Evolutionary conservation across 306 rosid genomes (phyloP).

Genomic region (Quercus ilex): DNA sequence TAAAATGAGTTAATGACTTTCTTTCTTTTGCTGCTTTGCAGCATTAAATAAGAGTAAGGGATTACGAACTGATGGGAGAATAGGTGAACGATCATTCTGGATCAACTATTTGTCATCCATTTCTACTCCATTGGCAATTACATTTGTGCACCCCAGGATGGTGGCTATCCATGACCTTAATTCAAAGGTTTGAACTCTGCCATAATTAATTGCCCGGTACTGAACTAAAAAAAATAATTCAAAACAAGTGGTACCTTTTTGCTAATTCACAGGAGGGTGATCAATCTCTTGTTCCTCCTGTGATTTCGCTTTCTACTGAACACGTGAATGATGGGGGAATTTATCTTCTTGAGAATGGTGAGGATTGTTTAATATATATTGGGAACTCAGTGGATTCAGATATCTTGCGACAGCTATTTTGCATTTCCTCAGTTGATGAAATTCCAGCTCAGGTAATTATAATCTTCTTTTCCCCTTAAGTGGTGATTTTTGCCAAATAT

Average conservation of each 20-base stretch:
- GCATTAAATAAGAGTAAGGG: constrained; percentile 88
- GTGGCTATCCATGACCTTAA: constrained; percentile 77
- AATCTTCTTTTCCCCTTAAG: not conserved
- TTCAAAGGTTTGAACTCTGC: constrained; percentile 47
- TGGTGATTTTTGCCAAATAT: not conserved
- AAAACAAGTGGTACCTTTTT: not conserved
- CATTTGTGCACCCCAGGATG: constrained; percentile 95
- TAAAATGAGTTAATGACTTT: constrained; percentile 17
- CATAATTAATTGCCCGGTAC: too few relatives aligned
- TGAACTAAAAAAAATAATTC: too few relatives aligned
- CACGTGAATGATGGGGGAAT: constrained; percentile 72
- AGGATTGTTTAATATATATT: constrained; percentile 76
- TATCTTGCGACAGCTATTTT: constrained; percentile 62
- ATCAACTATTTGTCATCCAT: constrained; percentile 73
- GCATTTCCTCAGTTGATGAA: constrained; percentile 64
- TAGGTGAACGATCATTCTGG: constrained; percentile 94
- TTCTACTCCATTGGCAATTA: constrained; percentile 81
- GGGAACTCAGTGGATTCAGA: constrained; percentile 66
- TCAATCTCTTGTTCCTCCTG: constrained; percentile 64
- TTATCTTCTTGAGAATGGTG: constrained; percentile 96
- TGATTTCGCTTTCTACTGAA: constrained; percentile 87
- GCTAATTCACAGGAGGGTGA: constrained; percentile 59
- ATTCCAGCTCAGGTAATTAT: constrained; percentile 72
- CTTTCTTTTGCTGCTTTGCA: constrained; percentile 38
- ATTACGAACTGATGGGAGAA: constrained; percentile 75